Percentiles rank a stretch among this genome's conserved stretches.
Evolutionary conservation across 2,329 filamentous ascomycete species (phyloP).

Genomic region (Macrophomina tecta): DNA sequence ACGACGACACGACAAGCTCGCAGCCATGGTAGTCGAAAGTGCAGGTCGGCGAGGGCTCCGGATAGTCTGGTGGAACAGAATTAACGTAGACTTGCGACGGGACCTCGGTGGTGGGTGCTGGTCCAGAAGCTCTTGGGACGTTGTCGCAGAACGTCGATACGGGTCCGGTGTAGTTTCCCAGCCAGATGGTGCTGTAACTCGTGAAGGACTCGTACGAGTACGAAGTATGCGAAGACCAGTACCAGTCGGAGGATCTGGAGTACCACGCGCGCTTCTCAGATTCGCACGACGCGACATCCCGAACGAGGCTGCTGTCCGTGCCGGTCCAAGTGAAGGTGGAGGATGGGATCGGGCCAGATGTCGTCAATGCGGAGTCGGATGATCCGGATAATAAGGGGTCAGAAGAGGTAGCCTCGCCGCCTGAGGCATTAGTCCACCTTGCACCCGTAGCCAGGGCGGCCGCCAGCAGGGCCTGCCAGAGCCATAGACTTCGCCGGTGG

Average conservation of each 20-base stretch:
- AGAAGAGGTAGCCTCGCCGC: background rate
- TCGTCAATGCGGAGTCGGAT: conserved; percentile 20
- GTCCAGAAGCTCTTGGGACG: conserved; percentile 3
- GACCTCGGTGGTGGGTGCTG: background rate
- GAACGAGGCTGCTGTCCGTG: conserved; percentile 12
- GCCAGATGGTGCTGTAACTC: background rate
- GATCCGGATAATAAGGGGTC: conserved; percentile 18
- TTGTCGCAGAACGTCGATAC: conserved; percentile 24
- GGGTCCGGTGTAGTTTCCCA: conserved; percentile 19
- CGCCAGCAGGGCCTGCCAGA: conserved; percentile 3
- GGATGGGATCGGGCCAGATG: conserved; percentile 4
- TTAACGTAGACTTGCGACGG: background rate
- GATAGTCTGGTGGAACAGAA: background rate
- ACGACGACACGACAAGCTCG: conserved; percentile 12
- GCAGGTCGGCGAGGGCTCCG: conserved; percentile 19
- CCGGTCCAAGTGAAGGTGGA: conserved; percentile 18
- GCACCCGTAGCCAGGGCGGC: background rate
- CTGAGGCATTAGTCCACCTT: background rate
- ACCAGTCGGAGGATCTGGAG: background rate
- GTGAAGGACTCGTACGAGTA: conserved; percentile 14
- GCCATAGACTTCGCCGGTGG: background rate
- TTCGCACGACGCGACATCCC: conserved; percentile 1
- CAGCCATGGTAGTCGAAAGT: conserved; percentile 25
- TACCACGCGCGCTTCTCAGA: conserved; percentile 16
- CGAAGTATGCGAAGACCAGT: conserved; percentile 12